phyloP scores from a whole-genome alignment of 2,329 filamentous ascomycete genomes.

The Leptographium lundbergii region DNA sequence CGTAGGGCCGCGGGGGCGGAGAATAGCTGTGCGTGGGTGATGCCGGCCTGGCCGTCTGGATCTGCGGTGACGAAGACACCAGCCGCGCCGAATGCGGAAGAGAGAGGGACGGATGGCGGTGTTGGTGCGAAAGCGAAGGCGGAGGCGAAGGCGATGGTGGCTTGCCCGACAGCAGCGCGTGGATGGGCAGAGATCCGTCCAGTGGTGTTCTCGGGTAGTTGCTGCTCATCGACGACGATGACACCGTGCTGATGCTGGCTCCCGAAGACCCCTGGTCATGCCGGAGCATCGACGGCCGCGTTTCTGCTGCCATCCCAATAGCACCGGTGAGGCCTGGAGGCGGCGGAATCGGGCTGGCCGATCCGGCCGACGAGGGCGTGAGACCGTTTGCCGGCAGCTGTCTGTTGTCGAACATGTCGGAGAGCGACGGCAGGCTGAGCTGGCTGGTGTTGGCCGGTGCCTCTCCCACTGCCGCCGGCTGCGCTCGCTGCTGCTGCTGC shows the following conservation, averaged over 20 bases:
- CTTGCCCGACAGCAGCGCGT: conserved; percentile 29
- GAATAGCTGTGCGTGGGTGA: neutral
- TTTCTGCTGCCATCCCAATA: neutral
- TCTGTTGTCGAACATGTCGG: conserved; percentile 32
- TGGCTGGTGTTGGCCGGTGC: conserved; percentile 10
- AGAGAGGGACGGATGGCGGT: neutral
- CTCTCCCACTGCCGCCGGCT: conserved; percentile 13
- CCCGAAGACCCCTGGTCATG: conserved; percentile 26
- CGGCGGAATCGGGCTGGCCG: conserved; percentile 16
- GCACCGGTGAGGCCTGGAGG: conserved; percentile 14
- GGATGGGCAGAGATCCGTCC: conserved; percentile 41
- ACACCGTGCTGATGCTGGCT: conserved; percentile 12
- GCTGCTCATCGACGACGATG: conserved; percentile 22
- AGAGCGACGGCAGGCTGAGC: conserved; percentile 31
- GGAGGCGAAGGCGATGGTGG: neutral
- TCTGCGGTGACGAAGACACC: neutral
- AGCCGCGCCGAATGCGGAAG: neutral
- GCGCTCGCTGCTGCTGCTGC: conserved; percentile 16
- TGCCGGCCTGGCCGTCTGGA: neutral
- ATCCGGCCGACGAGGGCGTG: neutral
- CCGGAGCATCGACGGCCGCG: conserved; percentile 25
- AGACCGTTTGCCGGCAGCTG: conserved; percentile 11
- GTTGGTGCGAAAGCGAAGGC: neutral
- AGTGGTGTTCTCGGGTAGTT: conserved; percentile 30
- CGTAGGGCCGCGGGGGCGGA: neutral